Base-by-base conservation (phyloP, 352 stramenopile genomes). In the Globisporangium solare region DNA sequence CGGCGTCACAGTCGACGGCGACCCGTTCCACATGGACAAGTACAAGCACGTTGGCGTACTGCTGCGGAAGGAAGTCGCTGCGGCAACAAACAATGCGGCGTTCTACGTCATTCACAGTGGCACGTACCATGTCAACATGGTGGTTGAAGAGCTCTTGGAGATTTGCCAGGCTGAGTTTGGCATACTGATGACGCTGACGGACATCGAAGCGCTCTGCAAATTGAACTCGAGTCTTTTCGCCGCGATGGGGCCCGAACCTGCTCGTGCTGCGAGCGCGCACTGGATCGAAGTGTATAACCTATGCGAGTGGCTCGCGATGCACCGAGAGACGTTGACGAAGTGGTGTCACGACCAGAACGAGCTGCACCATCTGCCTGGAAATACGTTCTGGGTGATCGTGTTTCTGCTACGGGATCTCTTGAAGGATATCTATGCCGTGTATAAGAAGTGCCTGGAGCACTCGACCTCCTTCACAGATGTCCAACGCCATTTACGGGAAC, bases 381-480 rank as follows among this genome's bases (percentile, higher is more conserved):
- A 67, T 51, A 60, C 65, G 20, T 76, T 65, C 58, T 83, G 73
- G 73, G 60, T 79, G 14, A 59, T 75, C 22, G 58, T 79, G 17
- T 83, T 76, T 54, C 58, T 83, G 12, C 54, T 83, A 31, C 70
- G 70, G 22, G 73, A 83, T 43, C 60, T 79, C 21, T 53, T 83
- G 20, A 83, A 83, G 56, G 73, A 83, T 42, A 66, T 79, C 6
- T 54, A 68, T 39, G 63, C 52, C 0, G 59, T 56, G 17, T 77
- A 67, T 47, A 50, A 61, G 47, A 73, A 73, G 42, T 78, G 65
- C 31, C 58, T 55, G 15, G 64, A 79, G 48, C 48, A 59, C 18
- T 45, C 58, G 18, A 47, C 32, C 2, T 73, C 58, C 3, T 73
- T 79, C 39, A 58, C 63, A 11, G 73, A 80, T 45, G 63, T 76